phyloP scores from a whole-genome alignment of 1,284 basidiomycete genomes.

The Vanrija sp. region DNA sequence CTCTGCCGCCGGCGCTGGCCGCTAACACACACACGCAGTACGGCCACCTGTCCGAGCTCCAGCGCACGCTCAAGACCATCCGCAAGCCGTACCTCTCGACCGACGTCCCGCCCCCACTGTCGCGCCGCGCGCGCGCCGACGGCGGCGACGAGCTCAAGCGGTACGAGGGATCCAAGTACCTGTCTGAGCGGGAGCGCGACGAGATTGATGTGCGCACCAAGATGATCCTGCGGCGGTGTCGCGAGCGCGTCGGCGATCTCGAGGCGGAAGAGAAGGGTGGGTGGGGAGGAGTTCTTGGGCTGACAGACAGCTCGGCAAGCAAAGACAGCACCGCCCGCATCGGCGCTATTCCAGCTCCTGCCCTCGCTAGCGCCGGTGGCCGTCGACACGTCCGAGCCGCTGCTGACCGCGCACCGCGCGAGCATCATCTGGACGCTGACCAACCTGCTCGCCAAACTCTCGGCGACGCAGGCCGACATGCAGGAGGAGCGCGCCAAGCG shows the following conservation, averaged over 20 bases:
- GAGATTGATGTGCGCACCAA: slow-evolving; percentile 57
- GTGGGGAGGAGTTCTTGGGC: slow-evolving; percentile 13
- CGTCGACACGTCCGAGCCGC: slow-evolving; percentile 25
- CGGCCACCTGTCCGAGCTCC: slow-evolving; percentile 38
- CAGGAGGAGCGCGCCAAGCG: slow-evolving; percentile 53
- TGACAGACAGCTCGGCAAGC: slow-evolving; percentile 25
- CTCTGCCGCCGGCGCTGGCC: background rate
- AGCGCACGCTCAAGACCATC: slow-evolving; percentile 34
- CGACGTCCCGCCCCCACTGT: slow-evolving; percentile 29
- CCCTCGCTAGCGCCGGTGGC: slow-evolving; percentile 42
- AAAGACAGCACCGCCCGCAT: slow-evolving; percentile 16
- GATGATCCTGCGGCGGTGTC: slow-evolving; percentile 53
- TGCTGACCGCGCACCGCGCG: slow-evolving; percentile 52
- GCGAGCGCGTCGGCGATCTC: slow-evolving; percentile 52
- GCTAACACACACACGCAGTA: slow-evolving; percentile 22
- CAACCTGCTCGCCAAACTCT: slow-evolving; percentile 49
- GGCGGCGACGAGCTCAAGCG: slow-evolving; percentile 26
- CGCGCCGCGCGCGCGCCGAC: slow-evolving; percentile 16
- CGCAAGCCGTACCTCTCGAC: slow-evolving; percentile 47
- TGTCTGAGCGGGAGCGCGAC: slow-evolving; percentile 56
- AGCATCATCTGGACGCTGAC: slow-evolving; percentile 54
- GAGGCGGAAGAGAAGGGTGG: slow-evolving; percentile 53
- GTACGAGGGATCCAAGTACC: slow-evolving; percentile 49
- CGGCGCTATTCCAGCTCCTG: slow-evolving; percentile 34
- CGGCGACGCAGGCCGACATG: slow-evolving; percentile 49